Conservation (phyloP, 805 yeast species). For the Suhomyces faveliae region DNA sequence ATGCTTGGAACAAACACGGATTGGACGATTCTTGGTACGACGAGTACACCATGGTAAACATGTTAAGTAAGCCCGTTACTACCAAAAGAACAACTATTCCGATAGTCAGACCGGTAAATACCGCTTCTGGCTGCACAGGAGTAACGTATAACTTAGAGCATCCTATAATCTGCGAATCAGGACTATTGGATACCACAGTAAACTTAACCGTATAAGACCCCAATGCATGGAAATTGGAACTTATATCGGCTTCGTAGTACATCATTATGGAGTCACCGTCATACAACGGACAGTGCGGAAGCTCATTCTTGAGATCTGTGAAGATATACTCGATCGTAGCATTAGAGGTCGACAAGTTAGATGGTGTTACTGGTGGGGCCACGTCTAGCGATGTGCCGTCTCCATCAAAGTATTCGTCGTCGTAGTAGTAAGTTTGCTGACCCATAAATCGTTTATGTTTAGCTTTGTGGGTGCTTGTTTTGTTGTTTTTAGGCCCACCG, state of each 20-base stretch:
- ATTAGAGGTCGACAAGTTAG: conserved; percentile 11
- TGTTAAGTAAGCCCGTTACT: conserved; percentile 40
- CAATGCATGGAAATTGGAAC: conserved; percentile 36
- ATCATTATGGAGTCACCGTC: conserved; percentile 35
- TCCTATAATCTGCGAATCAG: conserved; percentile 37
- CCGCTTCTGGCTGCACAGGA: conserved; percentile 36
- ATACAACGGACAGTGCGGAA: conserved; percentile 37
- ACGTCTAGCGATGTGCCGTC: not conserved
- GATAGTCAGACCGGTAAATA: conserved; percentile 34
- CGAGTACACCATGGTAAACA: conserved; percentile 43
- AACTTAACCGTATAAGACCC: conserved; percentile 48
- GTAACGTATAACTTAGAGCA: conserved; percentile 51
- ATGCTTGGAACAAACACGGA: conserved; percentile 50
- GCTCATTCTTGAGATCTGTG: conserved; percentile 5
- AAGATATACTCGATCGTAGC: conserved; percentile 8
- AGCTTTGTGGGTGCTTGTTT: not conserved
- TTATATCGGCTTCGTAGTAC: conserved; percentile 40
- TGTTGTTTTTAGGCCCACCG: not conserved
- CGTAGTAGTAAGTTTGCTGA: too few relatives aligned
- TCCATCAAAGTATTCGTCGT: conserved; percentile 1
- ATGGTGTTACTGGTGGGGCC: not conserved
- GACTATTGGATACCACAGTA: conserved; percentile 41
- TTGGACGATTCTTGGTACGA: conserved; percentile 60
- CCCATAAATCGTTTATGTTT: not conserved
- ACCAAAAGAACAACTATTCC: conserved; percentile 41